Evolutionary conservation across 257 asterid species (phyloP).

Genomic region (Gentiana macrophylla): DNA sequence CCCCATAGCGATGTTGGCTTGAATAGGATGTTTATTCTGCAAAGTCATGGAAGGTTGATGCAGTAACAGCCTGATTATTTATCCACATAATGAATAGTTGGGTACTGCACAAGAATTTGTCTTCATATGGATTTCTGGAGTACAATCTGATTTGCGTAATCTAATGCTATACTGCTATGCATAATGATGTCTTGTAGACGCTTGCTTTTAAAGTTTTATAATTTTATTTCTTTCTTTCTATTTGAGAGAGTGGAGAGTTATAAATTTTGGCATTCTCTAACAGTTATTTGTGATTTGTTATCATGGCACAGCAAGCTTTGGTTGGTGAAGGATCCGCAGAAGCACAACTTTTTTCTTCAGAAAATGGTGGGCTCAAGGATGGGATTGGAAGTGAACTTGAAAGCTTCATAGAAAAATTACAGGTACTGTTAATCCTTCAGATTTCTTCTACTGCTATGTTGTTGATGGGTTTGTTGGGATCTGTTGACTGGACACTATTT

Average conservation of each 20-base stretch:
- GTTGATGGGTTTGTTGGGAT: neutral
- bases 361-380: constrained; percentile 34
- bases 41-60: too few relatives aligned
- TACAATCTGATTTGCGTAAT: too few relatives aligned
- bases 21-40: too few relatives aligned
- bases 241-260: neutral
- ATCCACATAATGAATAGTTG: too few relatives aligned
- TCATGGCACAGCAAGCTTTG: constrained; percentile 74
- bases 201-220: neutral
- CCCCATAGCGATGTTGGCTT: too few relatives aligned
- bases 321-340: constrained; percentile 97
- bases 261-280: too few relatives aligned
- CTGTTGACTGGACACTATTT: too few relatives aligned
- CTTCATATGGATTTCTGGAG: too few relatives aligned
- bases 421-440: constrained; percentile 34
- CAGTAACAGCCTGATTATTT: too few relatives aligned
- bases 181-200: neutral
- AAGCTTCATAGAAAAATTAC: constrained; percentile 53
- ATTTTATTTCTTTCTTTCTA: neutral
- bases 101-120: too few relatives aligned
- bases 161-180: neutral
- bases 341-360: constrained; percentile 73
- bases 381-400: constrained; percentile 57
- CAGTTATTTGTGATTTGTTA: neutral
- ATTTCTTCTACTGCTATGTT: constrained; percentile 9